phyloP scores from a whole-genome alignment of 1,284 basidiomycete genomes.

The Farysia itapuensis region DNA sequence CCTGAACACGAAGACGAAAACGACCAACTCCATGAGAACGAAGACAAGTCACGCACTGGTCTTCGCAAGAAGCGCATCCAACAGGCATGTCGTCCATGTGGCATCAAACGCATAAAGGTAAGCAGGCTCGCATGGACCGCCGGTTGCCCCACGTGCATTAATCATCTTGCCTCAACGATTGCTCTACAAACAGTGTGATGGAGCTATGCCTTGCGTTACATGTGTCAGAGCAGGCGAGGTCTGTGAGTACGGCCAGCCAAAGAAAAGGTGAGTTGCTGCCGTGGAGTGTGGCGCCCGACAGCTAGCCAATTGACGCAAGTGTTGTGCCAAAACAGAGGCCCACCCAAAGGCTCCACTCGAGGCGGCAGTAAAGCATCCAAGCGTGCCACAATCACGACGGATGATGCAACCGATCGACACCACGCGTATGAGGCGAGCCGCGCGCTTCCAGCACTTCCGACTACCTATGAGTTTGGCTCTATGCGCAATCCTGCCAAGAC shows the following conservation, averaged over 20 bases:
- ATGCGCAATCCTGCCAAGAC: not conserved
- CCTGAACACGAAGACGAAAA: no score
- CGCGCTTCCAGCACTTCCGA: not conserved
- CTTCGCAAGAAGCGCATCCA: conserved; percentile 45
- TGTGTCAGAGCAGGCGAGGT: conserved; percentile 36
- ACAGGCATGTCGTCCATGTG: conserved; percentile 45
- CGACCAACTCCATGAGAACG: conserved; percentile 12
- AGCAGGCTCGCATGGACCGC: not conserved
- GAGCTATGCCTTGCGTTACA: conserved; percentile 36
- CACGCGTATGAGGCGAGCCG: not conserved
- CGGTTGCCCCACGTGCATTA: not conserved
- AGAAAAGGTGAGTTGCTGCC: conserved; percentile 21
- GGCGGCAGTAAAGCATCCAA: conserved; percentile 28
- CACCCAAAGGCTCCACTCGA: conserved; percentile 44
- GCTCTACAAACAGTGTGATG: conserved; percentile 33
- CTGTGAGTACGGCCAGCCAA: conserved; percentile 46
- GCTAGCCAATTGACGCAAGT: not conserved
- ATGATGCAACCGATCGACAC: not conserved
- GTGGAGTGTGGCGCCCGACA: not conserved
- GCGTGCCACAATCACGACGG: not conserved
- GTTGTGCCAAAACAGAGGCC: conserved; percentile 9
- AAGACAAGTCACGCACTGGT: conserved; percentile 9
- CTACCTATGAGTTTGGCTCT: not conserved
- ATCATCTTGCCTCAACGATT: not conserved
- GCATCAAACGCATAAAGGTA: conserved; percentile 40